Conservation (phyloP, 306 rosid species). For the Ormosia emarginata region DNA sequence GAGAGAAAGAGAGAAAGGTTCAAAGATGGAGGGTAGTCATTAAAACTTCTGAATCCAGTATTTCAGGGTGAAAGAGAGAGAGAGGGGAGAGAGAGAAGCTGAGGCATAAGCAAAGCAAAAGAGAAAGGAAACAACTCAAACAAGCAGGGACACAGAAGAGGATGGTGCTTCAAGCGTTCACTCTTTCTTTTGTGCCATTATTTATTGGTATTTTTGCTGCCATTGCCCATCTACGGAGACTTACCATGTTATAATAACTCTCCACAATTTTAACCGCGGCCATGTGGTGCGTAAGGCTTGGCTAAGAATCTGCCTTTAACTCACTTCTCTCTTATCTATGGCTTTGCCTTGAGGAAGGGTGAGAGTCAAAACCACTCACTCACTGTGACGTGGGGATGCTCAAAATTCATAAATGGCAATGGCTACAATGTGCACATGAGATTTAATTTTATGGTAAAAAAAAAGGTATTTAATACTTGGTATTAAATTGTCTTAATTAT, state of each 20-base stretch:
- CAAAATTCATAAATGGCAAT: constrained; percentile 2
- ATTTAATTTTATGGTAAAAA: not conserved
- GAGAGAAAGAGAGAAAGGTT: not conserved
- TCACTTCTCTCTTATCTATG: not conserved
- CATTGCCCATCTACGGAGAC: not conserved
- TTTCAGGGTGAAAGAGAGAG: constrained; percentile 43
- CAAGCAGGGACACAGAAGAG: not conserved
- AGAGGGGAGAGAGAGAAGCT: not conserved
- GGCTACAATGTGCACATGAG: not conserved
- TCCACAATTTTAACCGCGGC: not conserved
- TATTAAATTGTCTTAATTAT: not conserved
- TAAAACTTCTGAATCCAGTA: constrained; percentile 43
- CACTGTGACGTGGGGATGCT: not conserved
- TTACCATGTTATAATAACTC: not conserved
- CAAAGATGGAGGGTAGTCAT: constrained; percentile 37
- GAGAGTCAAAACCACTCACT: not conserved
- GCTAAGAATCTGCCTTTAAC: not conserved
- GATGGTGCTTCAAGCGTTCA: not conserved
- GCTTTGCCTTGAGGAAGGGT: not conserved
- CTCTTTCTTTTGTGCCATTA: constrained; percentile 35
- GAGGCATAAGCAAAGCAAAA: constrained; percentile 26
- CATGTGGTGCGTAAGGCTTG: not conserved
- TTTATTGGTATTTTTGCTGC: constrained; percentile 32
- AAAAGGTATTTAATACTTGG: not conserved
- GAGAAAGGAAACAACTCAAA: not conserved